A percentile compares a stretch with the other conserved stretches of the same genome.
Conservation (phyloP, 2,329 filamentous ascomycete genomes). For the Orbilia brochopaga region DNA sequence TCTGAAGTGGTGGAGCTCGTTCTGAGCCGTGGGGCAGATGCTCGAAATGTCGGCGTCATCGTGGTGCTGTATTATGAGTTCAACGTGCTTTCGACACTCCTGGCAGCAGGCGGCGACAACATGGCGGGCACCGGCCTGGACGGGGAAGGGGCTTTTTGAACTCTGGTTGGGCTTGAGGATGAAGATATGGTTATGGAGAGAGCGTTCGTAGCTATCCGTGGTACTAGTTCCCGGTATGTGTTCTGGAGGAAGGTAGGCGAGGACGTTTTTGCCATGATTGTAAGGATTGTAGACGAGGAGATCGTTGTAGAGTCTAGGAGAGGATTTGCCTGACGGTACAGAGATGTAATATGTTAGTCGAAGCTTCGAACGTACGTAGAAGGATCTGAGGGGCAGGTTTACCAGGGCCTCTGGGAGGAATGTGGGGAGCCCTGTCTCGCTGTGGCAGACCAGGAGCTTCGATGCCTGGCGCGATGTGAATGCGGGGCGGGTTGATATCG, state of each 20-base stretch:
- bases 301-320: constrained; percentile 60
- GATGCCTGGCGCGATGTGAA: background rate
- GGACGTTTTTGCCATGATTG: constrained; percentile 64
- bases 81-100: constrained; percentile 68
- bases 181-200: constrained; percentile 63
- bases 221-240: constrained; percentile 54
- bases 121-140: constrained; percentile 61
- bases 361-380: too few species aligned
- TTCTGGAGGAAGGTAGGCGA: constrained; percentile 66
- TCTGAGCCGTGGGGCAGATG: constrained; percentile 62
- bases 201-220: constrained; percentile 55
- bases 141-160: constrained; percentile 57
- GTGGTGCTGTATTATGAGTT: constrained; percentile 65
- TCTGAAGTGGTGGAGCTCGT: constrained; percentile 66
- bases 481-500: background rate
- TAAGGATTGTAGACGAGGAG: constrained; percentile 63
- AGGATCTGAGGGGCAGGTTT: background rate
- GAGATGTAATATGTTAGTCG: background rate
- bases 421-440: background rate
- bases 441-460: background rate
- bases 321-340: constrained; percentile 61
- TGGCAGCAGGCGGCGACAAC: constrained; percentile 67
- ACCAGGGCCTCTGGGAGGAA: background rate
- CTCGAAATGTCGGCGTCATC: constrained; percentile 55
- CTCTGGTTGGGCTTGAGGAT: constrained; percentile 65